Conservation (phyloP, 306 rosid genomes). For the Amphicarpaea edgeworthii region DNA sequence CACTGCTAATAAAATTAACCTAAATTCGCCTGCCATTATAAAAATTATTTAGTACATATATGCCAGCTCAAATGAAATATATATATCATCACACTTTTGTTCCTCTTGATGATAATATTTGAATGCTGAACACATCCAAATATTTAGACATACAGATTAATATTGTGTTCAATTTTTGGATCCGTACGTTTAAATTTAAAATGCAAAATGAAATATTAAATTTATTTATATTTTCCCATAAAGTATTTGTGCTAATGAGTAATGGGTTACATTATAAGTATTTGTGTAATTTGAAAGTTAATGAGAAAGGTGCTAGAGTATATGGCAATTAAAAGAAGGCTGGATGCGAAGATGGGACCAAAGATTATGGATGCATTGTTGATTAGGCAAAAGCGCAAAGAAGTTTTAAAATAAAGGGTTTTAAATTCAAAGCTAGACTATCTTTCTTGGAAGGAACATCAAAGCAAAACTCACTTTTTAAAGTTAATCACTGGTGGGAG, state of each 20-base stretch:
- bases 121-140: slow-evolving; percentile 34
- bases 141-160: not conserved
- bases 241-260: slow-evolving; percentile 4
- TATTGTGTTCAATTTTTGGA: too few species aligned
- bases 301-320: slow-evolving; percentile 29
- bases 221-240: not conserved
- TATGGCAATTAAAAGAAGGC: slow-evolving; percentile 8
- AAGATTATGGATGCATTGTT: slow-evolving; percentile 40
- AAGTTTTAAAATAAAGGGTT: not conserved
- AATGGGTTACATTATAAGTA: slow-evolving; percentile 5
- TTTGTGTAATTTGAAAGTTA: slow-evolving; percentile 10
- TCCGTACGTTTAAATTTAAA: too few species aligned
- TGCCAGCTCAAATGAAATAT: slow-evolving; percentile 54
- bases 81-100: slow-evolving; percentile 41
- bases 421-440: slow-evolving; percentile 50
- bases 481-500: slow-evolving; percentile 54
- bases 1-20: slow-evolving; percentile 46
- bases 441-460: slow-evolving; percentile 58
- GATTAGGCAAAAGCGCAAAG: slow-evolving; percentile 38
- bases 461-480: slow-evolving; percentile 58
- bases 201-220: too few species aligned
- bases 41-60: slow-evolving; percentile 42
- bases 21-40: slow-evolving; percentile 47
- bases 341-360: slow-evolving; percentile 38
- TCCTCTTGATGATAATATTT: slow-evolving; percentile 44